These are phyloP conservation scores for Pseudonitzschia pungens DNA, from an alignment of 108 stramenopile species.

Conservation along the genomic window DNA sequence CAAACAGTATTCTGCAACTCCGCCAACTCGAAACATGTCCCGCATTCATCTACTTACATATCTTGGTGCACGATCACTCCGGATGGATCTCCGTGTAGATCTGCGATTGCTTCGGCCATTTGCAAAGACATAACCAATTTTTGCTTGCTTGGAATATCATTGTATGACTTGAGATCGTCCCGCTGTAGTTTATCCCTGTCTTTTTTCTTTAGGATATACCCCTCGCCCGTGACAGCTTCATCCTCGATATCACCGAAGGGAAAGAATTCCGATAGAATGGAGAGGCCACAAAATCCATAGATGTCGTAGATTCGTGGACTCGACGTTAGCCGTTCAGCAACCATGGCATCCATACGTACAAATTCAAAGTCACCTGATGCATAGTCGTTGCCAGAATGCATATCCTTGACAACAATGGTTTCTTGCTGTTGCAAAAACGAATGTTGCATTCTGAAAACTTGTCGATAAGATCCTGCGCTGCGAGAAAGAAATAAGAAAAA, in stretches of 20 bases:
- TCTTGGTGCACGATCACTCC: slow-evolving; percentile 71
- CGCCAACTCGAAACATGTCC: too few species aligned
- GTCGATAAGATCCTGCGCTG: slow-evolving; percentile 51
- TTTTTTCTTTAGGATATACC: slow-evolving; percentile 1
- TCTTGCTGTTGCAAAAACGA: slow-evolving; percentile 27
- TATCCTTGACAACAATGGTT: slow-evolving; percentile 22
- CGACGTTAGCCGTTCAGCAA: slow-evolving; percentile 68
- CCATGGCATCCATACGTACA: slow-evolving; percentile 71
- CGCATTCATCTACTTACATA: slow-evolving; percentile 17
- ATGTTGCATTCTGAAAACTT: slow-evolving; percentile 52
- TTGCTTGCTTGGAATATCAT: slow-evolving; percentile 23
- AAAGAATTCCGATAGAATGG: slow-evolving; percentile 50
- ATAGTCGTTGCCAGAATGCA: slow-evolving; percentile 2
- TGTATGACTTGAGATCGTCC: neutral
- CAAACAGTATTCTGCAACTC: slow-evolving; percentile 45
- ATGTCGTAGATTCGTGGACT: slow-evolving; percentile 67
- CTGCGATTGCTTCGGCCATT: slow-evolving; percentile 66
- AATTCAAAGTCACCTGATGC: slow-evolving; percentile 25
- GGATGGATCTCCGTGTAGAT: slow-evolving; percentile 58
- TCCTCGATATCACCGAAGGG: slow-evolving; percentile 51
- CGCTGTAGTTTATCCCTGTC: slow-evolving; percentile 21
- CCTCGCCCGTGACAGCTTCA: slow-evolving; percentile 12
- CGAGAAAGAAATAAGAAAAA: neutral
- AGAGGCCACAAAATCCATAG: slow-evolving; percentile 71
- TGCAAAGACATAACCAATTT: slow-evolving; percentile 59